A percentile compares a stretch with the other conserved stretches of the same genome.
Evolutionary conservation across 2,329 filamentous ascomycete species (phyloP).

Genomic region (Botrytis cinerea): DNA sequence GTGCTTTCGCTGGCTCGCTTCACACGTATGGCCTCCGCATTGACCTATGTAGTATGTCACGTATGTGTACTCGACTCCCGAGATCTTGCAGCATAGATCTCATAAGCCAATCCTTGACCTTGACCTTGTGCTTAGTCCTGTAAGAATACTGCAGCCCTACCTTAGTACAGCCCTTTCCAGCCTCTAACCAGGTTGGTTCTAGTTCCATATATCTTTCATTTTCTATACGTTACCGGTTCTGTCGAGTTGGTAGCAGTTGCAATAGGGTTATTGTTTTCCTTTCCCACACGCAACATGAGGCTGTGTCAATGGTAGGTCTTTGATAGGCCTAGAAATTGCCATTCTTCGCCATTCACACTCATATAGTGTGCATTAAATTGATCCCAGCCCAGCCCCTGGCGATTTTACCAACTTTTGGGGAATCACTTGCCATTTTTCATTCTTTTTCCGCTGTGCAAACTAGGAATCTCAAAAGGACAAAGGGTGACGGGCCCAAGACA

Average conservation of each 20-base stretch:
- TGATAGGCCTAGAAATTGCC: neutral
- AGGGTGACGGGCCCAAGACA: neutral
- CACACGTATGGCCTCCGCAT: neutral
- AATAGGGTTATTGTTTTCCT: neutral
- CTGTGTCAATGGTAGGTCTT: neutral
- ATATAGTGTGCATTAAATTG: neutral
- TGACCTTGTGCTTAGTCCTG: neutral
- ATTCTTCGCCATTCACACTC: neutral
- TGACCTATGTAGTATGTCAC: neutral
- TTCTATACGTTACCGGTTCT: neutral
- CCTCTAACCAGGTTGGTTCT: conserved; percentile 7
- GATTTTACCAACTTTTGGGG: neutral
- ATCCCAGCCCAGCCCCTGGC: neutral
- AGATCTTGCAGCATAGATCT: conserved; percentile 13
- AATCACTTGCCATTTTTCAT: neutral
- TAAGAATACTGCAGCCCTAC: conserved; percentile 8
- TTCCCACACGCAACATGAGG: neutral
- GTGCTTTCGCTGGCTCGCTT: neutral
- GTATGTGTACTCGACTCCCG: neutral
- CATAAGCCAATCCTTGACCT: neutral
- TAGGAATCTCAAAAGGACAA: too few species aligned
- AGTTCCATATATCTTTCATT: neutral
- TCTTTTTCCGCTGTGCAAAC: neutral
- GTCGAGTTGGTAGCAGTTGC: neutral
- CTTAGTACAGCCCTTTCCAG: neutral